Percentiles rank a stretch among this genome's conserved stretches.
Evolutionary conservation across 352 stramenopile genomes (phyloP).

Genomic region (Phytophthora multivora): DNA sequence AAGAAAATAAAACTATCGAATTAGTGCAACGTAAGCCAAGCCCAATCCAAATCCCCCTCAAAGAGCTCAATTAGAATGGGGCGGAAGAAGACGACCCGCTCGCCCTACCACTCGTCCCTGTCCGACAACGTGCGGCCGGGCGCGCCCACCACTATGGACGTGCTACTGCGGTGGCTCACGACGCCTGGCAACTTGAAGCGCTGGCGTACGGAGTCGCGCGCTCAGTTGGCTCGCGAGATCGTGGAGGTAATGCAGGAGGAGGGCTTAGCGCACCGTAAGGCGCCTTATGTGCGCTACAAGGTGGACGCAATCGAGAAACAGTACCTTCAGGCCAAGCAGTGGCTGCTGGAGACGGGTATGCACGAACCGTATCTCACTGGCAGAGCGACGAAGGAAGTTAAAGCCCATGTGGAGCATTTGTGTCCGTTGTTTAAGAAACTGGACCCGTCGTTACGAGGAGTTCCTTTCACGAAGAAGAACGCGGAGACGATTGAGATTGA

Average conservation of each 20-base stretch:
- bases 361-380: constrained; percentile 31
- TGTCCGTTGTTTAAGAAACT: constrained; percentile 35
- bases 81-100: constrained; percentile 8
- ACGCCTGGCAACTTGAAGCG: constrained; percentile 39
- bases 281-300: constrained; percentile 38
- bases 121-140: constrained; percentile 27
- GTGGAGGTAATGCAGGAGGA: constrained; percentile 27
- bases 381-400: constrained; percentile 35
- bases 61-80: constrained; percentile 1
- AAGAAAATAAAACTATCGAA: background rate
- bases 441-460: constrained; percentile 31
- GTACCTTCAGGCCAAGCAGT: constrained; percentile 43
- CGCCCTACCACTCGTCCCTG: constrained; percentile 9
- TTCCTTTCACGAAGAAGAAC: constrained; percentile 29
- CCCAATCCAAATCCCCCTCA: background rate
- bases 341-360: constrained; percentile 46
- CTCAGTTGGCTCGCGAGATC: constrained; percentile 31
- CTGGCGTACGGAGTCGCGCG: constrained; percentile 29
- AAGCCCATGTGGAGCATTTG: constrained; percentile 28
- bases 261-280: constrained; percentile 29
- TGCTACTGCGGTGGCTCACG: constrained; percentile 41
- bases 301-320: constrained; percentile 44
- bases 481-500: constrained; percentile 35
- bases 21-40: background rate
- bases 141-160: constrained; percentile 34